These are phyloP conservation scores for Solanum hybrid DNA, from an alignment of 305 asterid species.

Conservation along the genomic window DNA sequence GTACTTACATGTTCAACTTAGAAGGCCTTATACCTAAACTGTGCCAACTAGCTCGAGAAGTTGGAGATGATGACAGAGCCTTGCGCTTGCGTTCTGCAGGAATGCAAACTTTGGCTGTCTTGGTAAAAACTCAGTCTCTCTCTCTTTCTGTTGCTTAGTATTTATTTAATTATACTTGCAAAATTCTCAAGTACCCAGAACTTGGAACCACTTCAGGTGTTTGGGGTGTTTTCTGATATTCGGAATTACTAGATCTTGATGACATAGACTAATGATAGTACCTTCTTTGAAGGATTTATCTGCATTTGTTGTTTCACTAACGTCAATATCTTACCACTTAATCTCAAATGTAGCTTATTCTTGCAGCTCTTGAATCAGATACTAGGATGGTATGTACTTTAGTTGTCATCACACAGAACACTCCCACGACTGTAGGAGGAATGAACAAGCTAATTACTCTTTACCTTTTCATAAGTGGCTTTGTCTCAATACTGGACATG, in stretches of 20 bases:
- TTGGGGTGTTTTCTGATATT: neutral
- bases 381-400: neutral
- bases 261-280: neutral
- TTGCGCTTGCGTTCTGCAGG: conserved; percentile 31
- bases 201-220: neutral
- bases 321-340: neutral
- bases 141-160: neutral
- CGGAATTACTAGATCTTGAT: neutral
- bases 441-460: neutral
- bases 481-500: neutral
- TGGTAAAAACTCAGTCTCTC: conserved; percentile 19
- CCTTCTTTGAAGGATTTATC: neutral
- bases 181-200: conserved; percentile 1
- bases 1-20: conserved; percentile 46
- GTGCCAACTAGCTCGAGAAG: conserved; percentile 40
- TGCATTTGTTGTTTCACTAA: neutral
- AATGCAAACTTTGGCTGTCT: conserved; percentile 39
- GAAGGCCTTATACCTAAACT: conserved; percentile 48
- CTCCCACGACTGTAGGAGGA: neutral
- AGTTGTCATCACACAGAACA: neutral
- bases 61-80: conserved; percentile 42
- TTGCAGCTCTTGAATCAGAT: neutral
- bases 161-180: conserved; percentile 2
- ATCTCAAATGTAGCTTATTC: neutral
- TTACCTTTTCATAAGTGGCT: neutral